Base-by-base conservation (phyloP, 2,329 filamentous ascomycete genomes). In the Diaporthe batatas region DNA sequence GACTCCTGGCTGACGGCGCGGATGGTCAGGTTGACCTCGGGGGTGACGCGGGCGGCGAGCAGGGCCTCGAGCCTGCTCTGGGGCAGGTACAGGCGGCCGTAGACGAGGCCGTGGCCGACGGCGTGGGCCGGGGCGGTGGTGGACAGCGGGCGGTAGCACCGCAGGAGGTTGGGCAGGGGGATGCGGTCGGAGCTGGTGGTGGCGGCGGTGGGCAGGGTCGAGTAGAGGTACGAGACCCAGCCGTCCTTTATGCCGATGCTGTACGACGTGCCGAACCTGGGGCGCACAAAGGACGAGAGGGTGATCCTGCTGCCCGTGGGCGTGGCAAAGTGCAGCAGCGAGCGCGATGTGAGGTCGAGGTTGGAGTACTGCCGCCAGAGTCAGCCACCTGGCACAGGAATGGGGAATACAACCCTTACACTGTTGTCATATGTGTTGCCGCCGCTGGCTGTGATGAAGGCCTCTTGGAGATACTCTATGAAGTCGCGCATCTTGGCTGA, bases 151-250 rank as follows among this genome's bases (percentile, higher is more conserved):
- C 92, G 90, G 81, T 98, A 98, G 1, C 96, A 95, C 71, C 91
- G 90, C 65, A 98, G 90, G 29, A 98, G 88, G 76, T 92, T 89
- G 42, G 92, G 92, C 12, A 99, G 86, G 18, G 94, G 91, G 49
- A 98, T 92, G 29, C 89, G 85, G 62, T 92, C 91, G 77, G 94
- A 97, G 82, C 91, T 89, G 14, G 88, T 90, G 14, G 86, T 82
- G 84, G 89, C 84, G 68, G 91, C 86, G 51, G 87, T 84, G 72
- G 98, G 88, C 16, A 96, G 87, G 3, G 94, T 97, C 64, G 95
- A 97, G 85, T 97, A 98, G 70, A 99, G 90, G 83, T 98, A 99
- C 18, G 95, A 97, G 72, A 99, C 90, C n/a, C 95, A 98, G 81
- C 96, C 96, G 84, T 98, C 96, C 68, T 99, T 95, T 47, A 97